Evolutionary conservation across 129 eudicot species (phyloP).

Genomic region (Tanacetum coccineum): DNA sequence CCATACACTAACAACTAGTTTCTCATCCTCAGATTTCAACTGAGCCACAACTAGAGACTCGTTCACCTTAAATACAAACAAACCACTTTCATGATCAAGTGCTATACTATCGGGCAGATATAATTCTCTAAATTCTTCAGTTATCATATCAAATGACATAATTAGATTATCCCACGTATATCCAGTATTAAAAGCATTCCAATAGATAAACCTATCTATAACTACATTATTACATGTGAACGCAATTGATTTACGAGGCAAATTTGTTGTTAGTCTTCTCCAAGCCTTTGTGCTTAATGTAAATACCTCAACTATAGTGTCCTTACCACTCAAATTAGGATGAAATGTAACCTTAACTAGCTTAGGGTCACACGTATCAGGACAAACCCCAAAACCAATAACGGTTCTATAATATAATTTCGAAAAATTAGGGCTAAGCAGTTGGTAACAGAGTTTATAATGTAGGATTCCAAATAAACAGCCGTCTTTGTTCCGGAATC

Average conservation of each 20-base stretch:
- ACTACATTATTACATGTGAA: conserved; percentile 27
- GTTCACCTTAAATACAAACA: conserved; percentile 28
- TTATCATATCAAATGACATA: conserved; percentile 14
- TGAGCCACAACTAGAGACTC: conserved; percentile 16
- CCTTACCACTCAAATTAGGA: neutral
- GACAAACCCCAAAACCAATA: conserved; percentile 20
- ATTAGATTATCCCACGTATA: too few species aligned
- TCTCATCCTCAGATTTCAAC: neutral
- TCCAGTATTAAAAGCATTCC: neutral
- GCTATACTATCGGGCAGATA: conserved; percentile 23
- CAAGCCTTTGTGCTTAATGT: conserved; percentile 24
- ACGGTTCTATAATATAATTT: too few species aligned
- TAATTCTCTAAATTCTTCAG: conserved; percentile 29
- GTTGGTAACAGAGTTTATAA: neutral
- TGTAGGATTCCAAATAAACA: conserved; percentile 6
- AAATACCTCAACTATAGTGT: conserved; percentile 15
- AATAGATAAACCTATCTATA: conserved; percentile 30
- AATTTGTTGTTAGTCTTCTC: conserved; percentile 15
- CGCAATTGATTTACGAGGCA: conserved; percentile 9
- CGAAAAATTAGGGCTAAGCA: too few species aligned
- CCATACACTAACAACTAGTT: conserved; percentile 30
- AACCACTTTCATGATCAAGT: neutral
- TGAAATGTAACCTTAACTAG: neutral
- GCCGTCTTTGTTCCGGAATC: neutral
- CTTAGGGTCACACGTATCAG: neutral